Conservation (phyloP, 169 alveolate genomes). For the Babesia ovis region DNA sequence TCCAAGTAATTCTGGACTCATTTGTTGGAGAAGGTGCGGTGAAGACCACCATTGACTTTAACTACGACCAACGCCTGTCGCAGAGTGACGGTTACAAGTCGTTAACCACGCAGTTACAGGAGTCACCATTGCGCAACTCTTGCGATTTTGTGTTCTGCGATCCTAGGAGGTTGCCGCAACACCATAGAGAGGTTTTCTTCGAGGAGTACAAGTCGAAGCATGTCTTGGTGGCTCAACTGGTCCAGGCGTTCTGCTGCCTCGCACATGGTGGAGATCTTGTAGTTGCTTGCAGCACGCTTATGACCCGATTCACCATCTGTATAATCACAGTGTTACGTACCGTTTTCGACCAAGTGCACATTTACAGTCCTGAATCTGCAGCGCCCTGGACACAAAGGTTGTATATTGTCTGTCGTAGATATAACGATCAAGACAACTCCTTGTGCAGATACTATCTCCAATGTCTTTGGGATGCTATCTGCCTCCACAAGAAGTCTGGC, state of each 20-base stretch:
- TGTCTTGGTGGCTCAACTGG: conserved; percentile 54
- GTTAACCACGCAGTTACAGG: conserved; percentile 26
- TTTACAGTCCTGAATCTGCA: conserved; percentile 69
- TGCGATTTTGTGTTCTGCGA: conserved; percentile 64
- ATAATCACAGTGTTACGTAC: conserved; percentile 59
- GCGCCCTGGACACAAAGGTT: conserved; percentile 66
- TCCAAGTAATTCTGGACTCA: conserved; percentile 35
- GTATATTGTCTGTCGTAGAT: conserved; percentile 66
- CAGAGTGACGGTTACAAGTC: conserved; percentile 25
- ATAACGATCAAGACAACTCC: conserved; percentile 67
- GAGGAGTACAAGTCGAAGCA: conserved; percentile 42
- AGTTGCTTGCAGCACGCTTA: conserved; percentile 46
- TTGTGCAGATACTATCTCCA: conserved; percentile 73
- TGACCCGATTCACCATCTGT: conserved; percentile 74
- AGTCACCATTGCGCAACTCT: conserved; percentile 24
- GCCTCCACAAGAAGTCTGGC: conserved; percentile 58
- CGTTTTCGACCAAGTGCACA: conserved; percentile 69
- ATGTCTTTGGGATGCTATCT: conserved; percentile 76
- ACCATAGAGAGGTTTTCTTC: conserved; percentile 42
- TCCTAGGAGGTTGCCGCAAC: not conserved
- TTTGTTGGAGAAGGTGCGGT: conserved; percentile 62
- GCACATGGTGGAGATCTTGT: conserved; percentile 69
- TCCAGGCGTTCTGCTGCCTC: conserved; percentile 69
- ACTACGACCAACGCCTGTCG: conserved; percentile 34
- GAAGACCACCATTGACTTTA: conserved; percentile 35